Evolutionary conservation across 2,329 filamentous ascomycete genomes (phyloP).

Genomic region (Aspergillus pseudonomiae): DNA sequence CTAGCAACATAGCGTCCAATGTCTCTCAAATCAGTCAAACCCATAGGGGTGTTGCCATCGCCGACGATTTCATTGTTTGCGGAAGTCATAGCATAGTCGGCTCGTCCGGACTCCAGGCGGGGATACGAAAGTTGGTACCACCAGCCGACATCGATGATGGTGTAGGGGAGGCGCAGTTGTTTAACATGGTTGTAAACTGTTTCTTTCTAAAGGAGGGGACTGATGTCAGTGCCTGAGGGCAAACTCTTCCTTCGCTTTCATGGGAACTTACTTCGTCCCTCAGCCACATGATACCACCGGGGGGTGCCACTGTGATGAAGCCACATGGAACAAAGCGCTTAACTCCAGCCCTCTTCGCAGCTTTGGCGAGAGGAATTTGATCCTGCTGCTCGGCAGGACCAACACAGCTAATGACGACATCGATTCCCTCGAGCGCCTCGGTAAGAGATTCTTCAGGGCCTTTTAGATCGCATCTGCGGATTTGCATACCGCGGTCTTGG

Average conservation of each 20-base stretch:
- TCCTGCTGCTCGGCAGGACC: slow-evolving; percentile 37
- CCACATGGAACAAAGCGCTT: slow-evolving; percentile 57
- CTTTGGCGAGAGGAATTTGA: slow-evolving; percentile 52
- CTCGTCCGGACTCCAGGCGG: slow-evolving; percentile 48
- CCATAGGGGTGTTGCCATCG: slow-evolving; percentile 49
- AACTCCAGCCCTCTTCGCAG: slow-evolving; percentile 54
- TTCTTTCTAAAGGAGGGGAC: slow-evolving; percentile 50
- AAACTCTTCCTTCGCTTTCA: neutral
- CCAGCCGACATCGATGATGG: slow-evolving; percentile 61
- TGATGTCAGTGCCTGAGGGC: slow-evolving; percentile 9
- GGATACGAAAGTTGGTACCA: slow-evolving; percentile 58
- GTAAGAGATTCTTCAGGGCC: slow-evolving; percentile 47
- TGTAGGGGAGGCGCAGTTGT: slow-evolving; percentile 55
- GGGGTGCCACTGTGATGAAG: slow-evolving; percentile 52
- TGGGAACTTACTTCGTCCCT: slow-evolving; percentile 41
- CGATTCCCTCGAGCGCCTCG: slow-evolving; percentile 45
- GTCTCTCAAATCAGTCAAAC: slow-evolving; percentile 56
- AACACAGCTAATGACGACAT: slow-evolving; percentile 52
- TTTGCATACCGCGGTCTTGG: slow-evolving; percentile 45
- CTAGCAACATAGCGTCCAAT: slow-evolving; percentile 56
- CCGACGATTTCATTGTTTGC: slow-evolving; percentile 46
- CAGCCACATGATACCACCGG: slow-evolving; percentile 48
- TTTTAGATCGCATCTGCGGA: slow-evolving; percentile 49
- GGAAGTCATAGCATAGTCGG: slow-evolving; percentile 48
- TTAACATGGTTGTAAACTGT: slow-evolving; percentile 54